Conservation (phyloP, 768 basidiomycete species). For the Asterophora lycoperdoides region DNA sequence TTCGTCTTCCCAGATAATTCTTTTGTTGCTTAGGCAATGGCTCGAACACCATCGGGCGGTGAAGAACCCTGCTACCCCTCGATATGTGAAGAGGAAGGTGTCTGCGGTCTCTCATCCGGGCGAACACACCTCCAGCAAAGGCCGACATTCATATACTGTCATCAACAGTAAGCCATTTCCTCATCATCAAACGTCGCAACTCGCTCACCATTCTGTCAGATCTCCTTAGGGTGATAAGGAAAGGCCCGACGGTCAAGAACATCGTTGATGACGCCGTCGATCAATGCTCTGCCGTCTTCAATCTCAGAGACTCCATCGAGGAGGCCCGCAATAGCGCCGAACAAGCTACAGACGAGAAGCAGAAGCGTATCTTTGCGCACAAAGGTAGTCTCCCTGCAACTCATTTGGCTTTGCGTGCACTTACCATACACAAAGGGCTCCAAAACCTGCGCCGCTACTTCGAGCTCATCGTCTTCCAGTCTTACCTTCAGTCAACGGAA, state of each 20-base stretch:
- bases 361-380: conserved; percentile 62
- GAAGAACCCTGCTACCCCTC: conserved; percentile 35
- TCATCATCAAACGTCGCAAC: too few species aligned
- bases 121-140: conserved; percentile 27
- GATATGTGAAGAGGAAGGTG: conserved; percentile 32
- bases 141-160: conserved; percentile 72
- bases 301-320: conserved; percentile 88
- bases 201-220: conserved; percentile 37
- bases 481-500: conserved; percentile 77
- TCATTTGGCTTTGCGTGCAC: background rate
- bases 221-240: conserved; percentile 79
- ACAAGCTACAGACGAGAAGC: conserved; percentile 66
- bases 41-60: conserved; percentile 42
- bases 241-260: conserved; percentile 81
- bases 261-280: conserved; percentile 87
- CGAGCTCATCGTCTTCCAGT: conserved; percentile 82
- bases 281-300: conserved; percentile 75
- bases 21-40: conserved; percentile 85
- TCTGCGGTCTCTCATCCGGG: conserved; percentile 39
- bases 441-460: conserved; percentile 84
- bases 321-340: conserved; percentile 74
- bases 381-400: conserved; percentile 48
- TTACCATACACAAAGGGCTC: conserved; percentile 43
- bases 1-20: conserved; percentile 53
- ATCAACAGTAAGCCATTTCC: conserved; percentile 54